Conservation (phyloP, 768 basidiomycete species). For the Cyclocybe aegerita region DNA sequence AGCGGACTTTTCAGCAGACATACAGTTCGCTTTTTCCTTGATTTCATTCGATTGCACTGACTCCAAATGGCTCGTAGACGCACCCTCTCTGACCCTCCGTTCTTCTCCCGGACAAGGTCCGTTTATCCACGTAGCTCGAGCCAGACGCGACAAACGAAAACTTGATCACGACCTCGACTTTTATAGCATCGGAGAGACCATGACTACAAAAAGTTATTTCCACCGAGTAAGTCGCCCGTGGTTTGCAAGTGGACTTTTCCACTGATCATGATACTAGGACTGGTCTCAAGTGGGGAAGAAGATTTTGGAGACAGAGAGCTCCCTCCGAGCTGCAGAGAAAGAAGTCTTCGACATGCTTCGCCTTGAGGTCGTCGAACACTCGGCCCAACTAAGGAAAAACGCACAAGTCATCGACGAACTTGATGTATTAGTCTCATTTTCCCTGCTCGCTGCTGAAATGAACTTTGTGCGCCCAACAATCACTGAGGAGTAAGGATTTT, state of each 20-base stretch:
- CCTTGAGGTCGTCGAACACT: slow-evolving; percentile 61
- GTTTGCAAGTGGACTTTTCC: background rate
- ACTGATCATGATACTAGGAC: slow-evolving; percentile 38
- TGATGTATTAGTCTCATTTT: slow-evolving; percentile 81
- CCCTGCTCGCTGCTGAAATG: slow-evolving; percentile 75
- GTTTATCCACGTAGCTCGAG: slow-evolving; percentile 69
- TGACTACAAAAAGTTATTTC: slow-evolving; percentile 69
- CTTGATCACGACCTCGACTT: slow-evolving; percentile 52
- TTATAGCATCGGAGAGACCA: slow-evolving; percentile 57
- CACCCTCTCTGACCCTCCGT: slow-evolving; percentile 73
- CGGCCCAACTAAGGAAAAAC: slow-evolving; percentile 64
- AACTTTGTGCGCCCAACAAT: slow-evolving; percentile 73
- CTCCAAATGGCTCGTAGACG: slow-evolving; percentile 37
- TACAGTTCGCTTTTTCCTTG: slow-evolving; percentile 43
- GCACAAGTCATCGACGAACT: slow-evolving; percentile 83
- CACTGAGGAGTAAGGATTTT: slow-evolving; percentile 58
- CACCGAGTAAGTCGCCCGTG: slow-evolving; percentile 43
- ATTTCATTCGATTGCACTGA: slow-evolving; percentile 1
- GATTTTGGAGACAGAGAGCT: slow-evolving; percentile 56
- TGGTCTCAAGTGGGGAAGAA: slow-evolving; percentile 77
- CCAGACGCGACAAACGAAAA: slow-evolving; percentile 58
- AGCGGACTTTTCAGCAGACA: slow-evolving; percentile 48
- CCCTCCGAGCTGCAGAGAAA: slow-evolving; percentile 61
- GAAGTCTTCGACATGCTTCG: slow-evolving; percentile 72
- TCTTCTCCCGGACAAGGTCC: slow-evolving; percentile 67